Evolutionary conservation across 2,329 filamentous ascomycete species (phyloP).

Genomic region (Verticillium albo-atrum): DNA sequence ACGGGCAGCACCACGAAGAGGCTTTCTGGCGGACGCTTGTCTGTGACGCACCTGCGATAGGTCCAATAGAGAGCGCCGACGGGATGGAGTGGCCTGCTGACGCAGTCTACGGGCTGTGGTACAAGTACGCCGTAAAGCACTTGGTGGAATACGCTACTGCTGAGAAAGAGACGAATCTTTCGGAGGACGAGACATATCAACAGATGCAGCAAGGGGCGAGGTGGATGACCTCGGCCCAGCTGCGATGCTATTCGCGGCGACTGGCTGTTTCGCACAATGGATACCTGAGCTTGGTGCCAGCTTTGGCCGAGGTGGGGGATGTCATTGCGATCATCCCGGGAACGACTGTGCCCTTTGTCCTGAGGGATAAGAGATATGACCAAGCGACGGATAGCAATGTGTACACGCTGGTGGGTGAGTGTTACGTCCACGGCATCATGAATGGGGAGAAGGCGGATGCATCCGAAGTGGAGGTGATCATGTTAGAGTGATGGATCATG

Average conservation of each 20-base stretch:
- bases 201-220: neutral
- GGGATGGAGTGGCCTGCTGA: neutral
- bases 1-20: neutral
- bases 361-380: neutral
- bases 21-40: neutral
- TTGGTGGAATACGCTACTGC: neutral
- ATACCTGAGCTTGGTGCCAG: neutral
- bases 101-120: neutral
- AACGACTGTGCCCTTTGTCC: neutral
- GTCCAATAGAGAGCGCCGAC: neutral
- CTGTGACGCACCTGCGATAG: neutral
- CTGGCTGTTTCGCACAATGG: neutral
- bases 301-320: neutral
- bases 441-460: constrained; percentile 1
- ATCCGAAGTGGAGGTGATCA: neutral
- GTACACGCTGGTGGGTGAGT: neutral
- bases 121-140: neutral
- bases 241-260: neutral
- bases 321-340: neutral
- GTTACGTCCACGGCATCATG: constrained; percentile 7
- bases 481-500: neutral
- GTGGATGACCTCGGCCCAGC: neutral
- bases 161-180: neutral
- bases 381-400: neutral
- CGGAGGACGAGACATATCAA: neutral